These are phyloP conservation scores for Epichloe festucae DNA, from an alignment of 2,329 filamentous ascomycete genomes.

Conservation along the genomic window DNA sequence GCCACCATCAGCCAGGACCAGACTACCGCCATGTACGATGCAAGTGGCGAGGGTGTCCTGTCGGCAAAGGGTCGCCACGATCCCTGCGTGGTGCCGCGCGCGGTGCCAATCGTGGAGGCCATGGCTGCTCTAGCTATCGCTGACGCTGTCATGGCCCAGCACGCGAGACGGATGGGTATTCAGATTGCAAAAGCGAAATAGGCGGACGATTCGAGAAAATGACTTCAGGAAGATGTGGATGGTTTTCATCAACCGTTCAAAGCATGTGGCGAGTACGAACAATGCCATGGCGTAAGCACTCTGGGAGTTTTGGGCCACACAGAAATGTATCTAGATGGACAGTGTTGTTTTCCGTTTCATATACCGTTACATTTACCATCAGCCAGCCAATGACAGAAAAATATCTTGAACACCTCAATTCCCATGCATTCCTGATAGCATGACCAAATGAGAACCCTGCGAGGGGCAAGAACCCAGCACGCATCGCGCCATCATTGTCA, in stretches of 20 bases:
- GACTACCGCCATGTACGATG: conserved; percentile 68
- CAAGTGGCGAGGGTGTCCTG: conserved; percentile 55
- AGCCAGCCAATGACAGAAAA: too few species aligned
- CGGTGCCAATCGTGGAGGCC: conserved; percentile 77
- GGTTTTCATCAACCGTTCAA: background rate
- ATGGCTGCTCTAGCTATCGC: conserved; percentile 85
- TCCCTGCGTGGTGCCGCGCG: conserved; percentile 80
- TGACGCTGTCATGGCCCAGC: conserved; percentile 76
- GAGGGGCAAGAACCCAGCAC: too few species aligned
- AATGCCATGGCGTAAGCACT: background rate
- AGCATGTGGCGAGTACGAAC: too few species aligned
- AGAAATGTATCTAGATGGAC: background rate
- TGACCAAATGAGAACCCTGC: too few species aligned
- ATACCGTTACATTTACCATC: background rate
- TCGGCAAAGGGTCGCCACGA: conserved; percentile 92
- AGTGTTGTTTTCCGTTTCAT: background rate
- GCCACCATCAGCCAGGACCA: conserved; percentile 89
- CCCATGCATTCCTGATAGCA: too few species aligned
- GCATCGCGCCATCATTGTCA: too few species aligned
- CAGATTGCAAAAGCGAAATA: conserved; percentile 8
- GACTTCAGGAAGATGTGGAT: background rate
- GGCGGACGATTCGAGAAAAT: background rate
- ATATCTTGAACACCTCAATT: too few species aligned
- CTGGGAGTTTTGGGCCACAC: background rate
- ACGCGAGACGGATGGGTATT: conserved; percentile 38